These are phyloP conservation scores for Sporisorium reilianum DNA, from an alignment of 1,284 basidiomycete genomes.

Conservation along the genomic window DNA sequence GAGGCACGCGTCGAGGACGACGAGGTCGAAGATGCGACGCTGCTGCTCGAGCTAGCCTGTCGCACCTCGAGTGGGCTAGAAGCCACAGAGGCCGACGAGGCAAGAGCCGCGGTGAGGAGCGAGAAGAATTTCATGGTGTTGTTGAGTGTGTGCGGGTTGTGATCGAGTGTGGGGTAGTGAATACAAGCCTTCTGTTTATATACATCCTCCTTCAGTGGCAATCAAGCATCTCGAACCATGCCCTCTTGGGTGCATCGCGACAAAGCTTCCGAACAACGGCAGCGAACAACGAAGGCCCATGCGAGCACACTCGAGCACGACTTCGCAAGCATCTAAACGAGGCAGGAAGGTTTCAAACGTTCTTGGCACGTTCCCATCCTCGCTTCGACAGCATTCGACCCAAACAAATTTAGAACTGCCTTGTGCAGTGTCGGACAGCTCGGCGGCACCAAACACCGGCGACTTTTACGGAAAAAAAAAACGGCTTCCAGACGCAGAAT, in stretches of 20 bases:
- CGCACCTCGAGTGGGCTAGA: constrained; percentile 32
- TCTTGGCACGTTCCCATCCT: constrained; percentile 24
- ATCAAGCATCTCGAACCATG: neutral
- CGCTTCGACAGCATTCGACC: constrained; percentile 10
- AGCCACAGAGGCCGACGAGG: constrained; percentile 12
- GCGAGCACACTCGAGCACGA: neutral
- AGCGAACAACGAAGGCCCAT: neutral
- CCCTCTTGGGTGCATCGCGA: too few species aligned
- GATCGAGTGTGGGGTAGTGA: too few species aligned
- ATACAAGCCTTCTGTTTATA: neutral
- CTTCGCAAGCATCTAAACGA: neutral
- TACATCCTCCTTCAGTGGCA: neutral
- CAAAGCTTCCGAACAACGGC: neutral
- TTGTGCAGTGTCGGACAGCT: neutral
- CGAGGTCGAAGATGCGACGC: neutral
- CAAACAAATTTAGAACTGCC: neutral
- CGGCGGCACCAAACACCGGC: neutral
- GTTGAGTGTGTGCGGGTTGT: neutral
- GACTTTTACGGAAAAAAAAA: too few species aligned
- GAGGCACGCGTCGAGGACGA: neutral
- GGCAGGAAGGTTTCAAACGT: constrained; percentile 6
- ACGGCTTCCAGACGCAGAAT: too few species aligned
- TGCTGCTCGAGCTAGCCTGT: constrained; percentile 25
- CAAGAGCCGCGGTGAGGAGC: constrained; percentile 18
- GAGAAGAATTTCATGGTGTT: constrained; percentile 28